phyloP scores from a whole-genome alignment of 768 basidiomycete species.

The Tricholoma hemisulphureum region DNA sequence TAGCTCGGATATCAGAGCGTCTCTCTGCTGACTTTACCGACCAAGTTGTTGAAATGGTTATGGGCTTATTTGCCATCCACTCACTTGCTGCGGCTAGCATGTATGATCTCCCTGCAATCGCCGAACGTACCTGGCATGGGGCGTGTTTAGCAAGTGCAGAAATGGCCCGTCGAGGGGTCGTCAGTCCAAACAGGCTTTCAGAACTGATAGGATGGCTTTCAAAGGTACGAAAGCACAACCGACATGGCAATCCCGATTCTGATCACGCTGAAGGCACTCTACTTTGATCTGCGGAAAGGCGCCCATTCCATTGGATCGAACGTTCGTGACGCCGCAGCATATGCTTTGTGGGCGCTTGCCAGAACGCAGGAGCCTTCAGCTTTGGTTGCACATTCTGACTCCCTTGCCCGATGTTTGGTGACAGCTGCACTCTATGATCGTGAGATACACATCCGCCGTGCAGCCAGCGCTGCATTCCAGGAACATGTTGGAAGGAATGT shows the following conservation, averaged over 20 bases:
- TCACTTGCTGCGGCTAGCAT: conserved; percentile 59
- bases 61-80: conserved; percentile 77
- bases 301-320: conserved; percentile 92
- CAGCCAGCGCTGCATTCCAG: conserved; percentile 97
- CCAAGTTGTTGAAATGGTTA: conserved; percentile 80
- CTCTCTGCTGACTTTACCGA: conserved; percentile 71
- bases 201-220: conserved; percentile 76
- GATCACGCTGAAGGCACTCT: conserved; percentile 61
- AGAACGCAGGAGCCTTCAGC: conserved; percentile 63
- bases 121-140: conserved; percentile 94
- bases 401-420: conserved; percentile 71
- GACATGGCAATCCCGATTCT: background rate
- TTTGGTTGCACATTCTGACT: conserved; percentile 58
- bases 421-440: conserved; percentile 86
- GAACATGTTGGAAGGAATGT: conserved; percentile 95
- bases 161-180: conserved; percentile 79
- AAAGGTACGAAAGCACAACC: conserved; percentile 50
- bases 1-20: conserved; percentile 80
- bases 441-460: conserved; percentile 90
- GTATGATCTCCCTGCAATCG: conserved; percentile 71
- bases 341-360: conserved; percentile 93
- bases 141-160: conserved; percentile 91
- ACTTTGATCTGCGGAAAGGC: conserved; percentile 89
- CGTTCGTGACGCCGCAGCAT: conserved; percentile 92
- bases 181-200: conserved; percentile 55